Conservation (phyloP, 768 basidiomycete species). For the Gyrodon lividus region DNA sequence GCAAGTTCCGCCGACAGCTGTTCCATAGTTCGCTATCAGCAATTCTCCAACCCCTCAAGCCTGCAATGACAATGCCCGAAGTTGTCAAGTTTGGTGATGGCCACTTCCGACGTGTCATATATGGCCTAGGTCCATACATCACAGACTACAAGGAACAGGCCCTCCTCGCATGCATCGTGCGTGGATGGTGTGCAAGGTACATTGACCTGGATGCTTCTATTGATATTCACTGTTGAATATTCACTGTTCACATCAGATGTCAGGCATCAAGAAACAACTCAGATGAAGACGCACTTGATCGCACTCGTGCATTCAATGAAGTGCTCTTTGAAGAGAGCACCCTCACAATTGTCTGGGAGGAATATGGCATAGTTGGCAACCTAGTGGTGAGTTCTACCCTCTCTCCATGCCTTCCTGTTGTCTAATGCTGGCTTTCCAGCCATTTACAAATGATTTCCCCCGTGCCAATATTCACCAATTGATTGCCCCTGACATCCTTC, state of each 20-base stretch:
- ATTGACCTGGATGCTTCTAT: background rate
- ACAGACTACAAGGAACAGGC: conserved; percentile 42
- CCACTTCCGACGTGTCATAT: conserved; percentile 30
- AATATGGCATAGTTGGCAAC: conserved; percentile 4
- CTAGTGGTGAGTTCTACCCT: conserved; percentile 3
- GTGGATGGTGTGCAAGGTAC: conserved; percentile 37
- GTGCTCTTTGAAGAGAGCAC: conserved; percentile 9
- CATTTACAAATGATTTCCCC: conserved; percentile 33
- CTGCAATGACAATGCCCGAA: conserved; percentile 27
- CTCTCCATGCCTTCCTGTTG: background rate
- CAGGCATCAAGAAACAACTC: conserved; percentile 19
- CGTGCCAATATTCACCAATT: conserved; percentile 33
- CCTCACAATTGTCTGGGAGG: conserved; percentile 15
- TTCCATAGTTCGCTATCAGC: conserved; percentile 30
- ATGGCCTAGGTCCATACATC: conserved; percentile 38
- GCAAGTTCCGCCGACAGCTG: conserved; percentile 31
- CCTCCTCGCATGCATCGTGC: conserved; percentile 32
- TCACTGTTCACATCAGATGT: conserved; percentile 20
- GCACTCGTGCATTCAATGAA: conserved; percentile 20
- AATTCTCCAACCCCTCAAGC: conserved; percentile 25
- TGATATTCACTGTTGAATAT: too few relatives aligned
- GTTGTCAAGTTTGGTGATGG: conserved; percentile 31
- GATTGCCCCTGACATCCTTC: conserved; percentile 28
- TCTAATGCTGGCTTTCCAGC: conserved; percentile 14
- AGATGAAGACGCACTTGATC: conserved; percentile 16